These are phyloP conservation scores for Mitragyna speciosa DNA, from an alignment of 257 asterid species.

Conservation along the genomic window DNA sequence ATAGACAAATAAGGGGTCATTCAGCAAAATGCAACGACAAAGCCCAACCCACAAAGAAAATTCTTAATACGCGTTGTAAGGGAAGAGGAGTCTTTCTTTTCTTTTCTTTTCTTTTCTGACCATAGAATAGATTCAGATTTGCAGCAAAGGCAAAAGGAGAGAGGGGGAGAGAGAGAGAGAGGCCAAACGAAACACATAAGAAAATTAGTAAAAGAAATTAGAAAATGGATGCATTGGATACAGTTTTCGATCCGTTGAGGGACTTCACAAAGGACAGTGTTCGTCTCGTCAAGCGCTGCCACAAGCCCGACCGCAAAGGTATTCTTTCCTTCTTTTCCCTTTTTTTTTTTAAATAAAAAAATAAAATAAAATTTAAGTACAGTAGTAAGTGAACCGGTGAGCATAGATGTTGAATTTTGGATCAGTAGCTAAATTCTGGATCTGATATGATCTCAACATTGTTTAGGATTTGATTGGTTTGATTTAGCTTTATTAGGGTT, in stretches of 20 bases:
- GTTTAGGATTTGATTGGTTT: not conserved
- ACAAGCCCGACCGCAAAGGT: conserved; percentile 42
- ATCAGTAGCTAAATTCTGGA: no score
- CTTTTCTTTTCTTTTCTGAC: no score
- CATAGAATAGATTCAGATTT: not conserved
- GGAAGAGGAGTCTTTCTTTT: no score
- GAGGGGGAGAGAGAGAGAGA: not conserved
- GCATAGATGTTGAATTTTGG: no score
- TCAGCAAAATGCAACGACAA: no score
- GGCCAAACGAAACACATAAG: no score
- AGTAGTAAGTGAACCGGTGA: no score
- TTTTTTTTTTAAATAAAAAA: no score
- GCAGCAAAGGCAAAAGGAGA: not conserved
- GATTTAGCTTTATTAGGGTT: not conserved
- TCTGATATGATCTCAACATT: no score
- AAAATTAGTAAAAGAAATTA: not conserved
- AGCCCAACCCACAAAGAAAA: not conserved
- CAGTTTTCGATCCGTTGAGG: conserved; percentile 38
- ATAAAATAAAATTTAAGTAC: no score
- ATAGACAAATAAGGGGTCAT: no score
- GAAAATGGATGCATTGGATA: conserved; percentile 36
- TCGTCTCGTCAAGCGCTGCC: conserved; percentile 40
- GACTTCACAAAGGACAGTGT: conserved; percentile 39
- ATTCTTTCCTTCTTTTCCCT: not conserved
- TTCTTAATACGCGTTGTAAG: not conserved